Evolutionary conservation across 352 stramenopile genomes (phyloP), one percentile per base, ranked within the genome.

Genomic region (Phytophthora pisi): DNA sequence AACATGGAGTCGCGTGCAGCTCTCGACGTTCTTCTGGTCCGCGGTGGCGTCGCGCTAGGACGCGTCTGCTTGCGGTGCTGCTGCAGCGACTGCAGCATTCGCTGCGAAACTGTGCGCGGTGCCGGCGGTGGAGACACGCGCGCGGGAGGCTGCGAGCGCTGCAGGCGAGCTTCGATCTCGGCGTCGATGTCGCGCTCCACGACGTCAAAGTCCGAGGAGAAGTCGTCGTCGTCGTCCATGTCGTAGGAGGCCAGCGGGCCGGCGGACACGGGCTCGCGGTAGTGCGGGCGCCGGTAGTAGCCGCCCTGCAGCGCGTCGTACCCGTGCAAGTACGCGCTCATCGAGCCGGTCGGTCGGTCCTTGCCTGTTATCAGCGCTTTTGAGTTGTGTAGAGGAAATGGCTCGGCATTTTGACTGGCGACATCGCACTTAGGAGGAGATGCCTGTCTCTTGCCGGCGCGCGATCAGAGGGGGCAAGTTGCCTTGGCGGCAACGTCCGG

Each of bases 161-260:
- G 79, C 45, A 83, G 71, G 24, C 79, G 79, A 50, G 81, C 81
- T 56, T 92, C 81, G 46, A 92, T 92, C 63, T 91, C 82, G 30
- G 86, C 58, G 72, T 92, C 84, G 15, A 90, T 88, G 57, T 91
- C 84, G 11, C 84, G 75, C 69, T 92, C 82, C 24, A 88, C 64
- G 15, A 83, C 75, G 53, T 89, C 80, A 62, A 89, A 82, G 56
- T 86, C 78, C 49, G 80, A 89, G 30, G 84, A 86, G 45, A 75
- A 77, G 18, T 72, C 72, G 30, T 62, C 57, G 40, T 68, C 64
- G n/a, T 70, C 64, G 23, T 69, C 60, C 10, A 55, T 58, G 46
- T 75, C 64, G 57, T 70, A 68, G 30, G 61, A 40, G 2, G 64
- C 43, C 28, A 75, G 16, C 7, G 64, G 60, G 8, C 54, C 57